Evolutionary conservation across 2,329 filamentous ascomycete species (phyloP), one percentile per base, ranked within the genome.

Genomic region (Alternaria gaisen): DNA sequence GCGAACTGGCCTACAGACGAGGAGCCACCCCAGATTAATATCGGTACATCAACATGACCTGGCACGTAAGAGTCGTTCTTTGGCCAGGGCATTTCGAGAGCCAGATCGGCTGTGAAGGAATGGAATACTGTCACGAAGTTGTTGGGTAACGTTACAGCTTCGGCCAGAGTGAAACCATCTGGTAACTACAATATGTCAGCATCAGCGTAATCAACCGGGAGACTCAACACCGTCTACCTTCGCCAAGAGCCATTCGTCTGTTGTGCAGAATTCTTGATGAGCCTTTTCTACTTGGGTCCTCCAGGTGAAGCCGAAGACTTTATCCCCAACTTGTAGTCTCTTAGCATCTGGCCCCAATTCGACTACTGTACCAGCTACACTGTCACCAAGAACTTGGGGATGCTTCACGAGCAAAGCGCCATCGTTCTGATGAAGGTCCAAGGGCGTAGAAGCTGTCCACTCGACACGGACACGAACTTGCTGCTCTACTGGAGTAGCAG

Each of bases 361-460:
- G 3, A 85, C 81, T 12, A 89, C 83, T 1, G 79, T 81, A 3
- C 88, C 87, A 5, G 82, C 85, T 4, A 81, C 76, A 22, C 83
- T 81, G 56, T 83, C 82, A 34, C 87, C 86, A 10, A 86, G 78
- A 6, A 85, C 76, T 62, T 82, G 79, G 0, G 86, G 86, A 24
- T 82, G 75, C 28, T 78, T 68, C 11, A 88, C 80, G 12, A 88
- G 71, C 0, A 90, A 77, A 0, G 85, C 86, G 36, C 87, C 86
- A 66, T 89, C 86, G 44, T 86, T 85, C 60, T 86, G 83, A 74
- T 90, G 88, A 6, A 90, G 77, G 66, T 90, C 86, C 0, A 90
- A 78, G 0, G 88, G 88, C 1, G 85, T 87, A 1, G 87, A 88
- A 3, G 86, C 83, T 2, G 86, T 87, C 85, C 85, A 90, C 58